Percentiles rank a stretch among this genome's conserved stretches.
These are phyloP conservation scores for Rhizopus arrhizus DNA, from an alignment of 371 early-diverging fungal species.

Conservation along the genomic window DNA sequence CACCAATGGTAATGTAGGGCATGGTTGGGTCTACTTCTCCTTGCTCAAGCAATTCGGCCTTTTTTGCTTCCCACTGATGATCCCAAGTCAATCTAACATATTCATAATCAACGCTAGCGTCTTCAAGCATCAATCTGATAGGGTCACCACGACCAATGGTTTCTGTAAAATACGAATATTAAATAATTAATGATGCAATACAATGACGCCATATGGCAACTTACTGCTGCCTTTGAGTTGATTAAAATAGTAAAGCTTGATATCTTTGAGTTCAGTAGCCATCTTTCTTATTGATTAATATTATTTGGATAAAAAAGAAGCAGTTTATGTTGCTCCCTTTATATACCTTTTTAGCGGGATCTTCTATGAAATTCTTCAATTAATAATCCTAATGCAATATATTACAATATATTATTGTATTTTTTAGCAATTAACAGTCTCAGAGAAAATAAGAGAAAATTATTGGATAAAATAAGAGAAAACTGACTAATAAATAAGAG, in stretches of 20 bases:
- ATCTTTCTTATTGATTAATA: neutral
- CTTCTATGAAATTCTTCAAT: neutral
- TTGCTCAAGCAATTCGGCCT: conserved; percentile 13
- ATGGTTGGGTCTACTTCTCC: conserved; percentile 19
- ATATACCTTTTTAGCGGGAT: neutral
- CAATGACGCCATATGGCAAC: conserved; percentile 4
- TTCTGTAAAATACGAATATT: conserved; percentile 1
- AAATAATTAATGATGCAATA: neutral
- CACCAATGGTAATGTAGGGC: conserved; percentile 30
- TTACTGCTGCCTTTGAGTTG: conserved; percentile 14
- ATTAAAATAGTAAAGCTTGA: conserved; percentile 20
- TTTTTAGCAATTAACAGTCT: too few relatives aligned
- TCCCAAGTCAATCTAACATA: conserved; percentile 19
- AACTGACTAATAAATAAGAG: too few relatives aligned
- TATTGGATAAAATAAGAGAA: too few relatives aligned
- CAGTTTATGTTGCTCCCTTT: neutral
- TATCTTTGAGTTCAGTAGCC: neutral
- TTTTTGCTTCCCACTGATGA: conserved; percentile 21
- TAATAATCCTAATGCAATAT: neutral
- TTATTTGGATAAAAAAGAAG: neutral
- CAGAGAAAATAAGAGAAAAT: too few relatives aligned
- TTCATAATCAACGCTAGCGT: conserved; percentile 29
- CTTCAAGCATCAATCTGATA: conserved; percentile 30
- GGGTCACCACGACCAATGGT: conserved; percentile 32
- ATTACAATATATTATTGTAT: too few relatives aligned